Conservation (phyloP, 129 eudicot genomes). For the Lonicera japonica region DNA sequence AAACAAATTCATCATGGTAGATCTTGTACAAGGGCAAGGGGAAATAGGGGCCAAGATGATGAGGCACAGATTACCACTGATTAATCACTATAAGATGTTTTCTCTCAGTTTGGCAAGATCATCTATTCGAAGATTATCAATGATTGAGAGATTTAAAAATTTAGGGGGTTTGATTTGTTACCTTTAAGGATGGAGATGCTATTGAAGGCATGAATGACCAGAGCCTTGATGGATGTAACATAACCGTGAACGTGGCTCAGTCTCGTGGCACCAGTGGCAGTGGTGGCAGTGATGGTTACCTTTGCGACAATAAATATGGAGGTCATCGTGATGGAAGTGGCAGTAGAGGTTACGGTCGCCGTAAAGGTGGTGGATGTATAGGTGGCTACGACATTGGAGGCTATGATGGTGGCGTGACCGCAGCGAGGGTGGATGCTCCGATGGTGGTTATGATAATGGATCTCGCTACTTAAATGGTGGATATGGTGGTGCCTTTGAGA, state of each 20-base stretch:
- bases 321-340: conserved; percentile 36
- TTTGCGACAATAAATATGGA: conserved; percentile 28
- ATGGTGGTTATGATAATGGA: conserved; percentile 12
- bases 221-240: conserved; percentile 79
- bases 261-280: conserved; percentile 70
- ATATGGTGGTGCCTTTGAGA: conserved; percentile 14
- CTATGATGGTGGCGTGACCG: conserved; percentile 15
- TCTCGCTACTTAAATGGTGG: conserved; percentile 33
- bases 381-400: conserved; percentile 25
- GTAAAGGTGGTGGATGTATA: conserved; percentile 27
- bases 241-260: conserved; percentile 93
- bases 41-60: too few species aligned
- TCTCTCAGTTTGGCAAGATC: conserved; percentile 71
- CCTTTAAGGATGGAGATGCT: conserved; percentile 66
- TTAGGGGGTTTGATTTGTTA: conserved; percentile 82
- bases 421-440: conserved; percentile 18
- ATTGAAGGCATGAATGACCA: conserved; percentile 90
- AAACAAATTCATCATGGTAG: too few species aligned
- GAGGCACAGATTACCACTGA: too few species aligned
- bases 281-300: conserved; percentile 38
- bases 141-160: conserved; percentile 85
- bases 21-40: too few species aligned
- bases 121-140: conserved; percentile 81
- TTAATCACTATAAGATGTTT: conserved; percentile 48
- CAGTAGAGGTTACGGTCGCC: conserved; percentile 37